Conservation (phyloP, 352 stramenopile species). For the Phytopythium helicoides region DNA sequence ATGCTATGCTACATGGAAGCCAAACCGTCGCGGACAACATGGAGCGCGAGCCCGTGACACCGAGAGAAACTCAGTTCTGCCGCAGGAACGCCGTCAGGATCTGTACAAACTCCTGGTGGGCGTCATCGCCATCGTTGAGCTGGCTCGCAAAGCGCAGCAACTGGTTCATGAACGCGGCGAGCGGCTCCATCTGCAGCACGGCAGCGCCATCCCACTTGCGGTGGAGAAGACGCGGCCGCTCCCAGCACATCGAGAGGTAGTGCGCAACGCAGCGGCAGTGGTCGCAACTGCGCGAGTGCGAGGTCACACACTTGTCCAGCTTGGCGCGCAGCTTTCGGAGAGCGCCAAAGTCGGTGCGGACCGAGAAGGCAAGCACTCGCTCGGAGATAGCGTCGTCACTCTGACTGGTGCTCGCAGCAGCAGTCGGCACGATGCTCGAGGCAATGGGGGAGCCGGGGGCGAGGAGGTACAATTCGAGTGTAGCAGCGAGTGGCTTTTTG, state of each 20-base stretch:
- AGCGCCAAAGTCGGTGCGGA: slow-evolving; percentile 22
- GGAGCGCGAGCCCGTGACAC: neutral
- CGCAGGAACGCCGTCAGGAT: slow-evolving; percentile 29
- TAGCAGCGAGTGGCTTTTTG: slow-evolving; percentile 19
- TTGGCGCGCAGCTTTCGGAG: slow-evolving; percentile 28
- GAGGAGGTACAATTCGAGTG: slow-evolving; percentile 17
- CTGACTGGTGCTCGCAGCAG: neutral
- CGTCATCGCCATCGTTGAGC: slow-evolving; percentile 10
- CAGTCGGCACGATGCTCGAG: neutral
- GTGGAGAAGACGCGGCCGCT: slow-evolving; percentile 25
- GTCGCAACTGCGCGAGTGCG: slow-evolving; percentile 18
- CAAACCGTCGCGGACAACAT: neutral
- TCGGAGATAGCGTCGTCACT: slow-evolving; percentile 8
- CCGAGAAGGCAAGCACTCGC: slow-evolving; percentile 20
- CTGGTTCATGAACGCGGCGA: slow-evolving; percentile 30
- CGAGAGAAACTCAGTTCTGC: slow-evolving; percentile 7
- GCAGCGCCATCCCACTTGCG: slow-evolving; percentile 31
- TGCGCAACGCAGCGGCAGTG: slow-evolving; percentile 28
- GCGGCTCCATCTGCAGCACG: slow-evolving; percentile 26
- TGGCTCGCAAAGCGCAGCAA: slow-evolving; percentile 24
- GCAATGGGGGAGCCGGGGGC: neutral
- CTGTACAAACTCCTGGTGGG: slow-evolving; percentile 22
- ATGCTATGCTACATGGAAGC: no score
- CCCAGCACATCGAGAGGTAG: slow-evolving; percentile 35
- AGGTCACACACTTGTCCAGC: slow-evolving; percentile 17